phyloP scores from a whole-genome alignment of 345 rosid species.

The Pistacia vera region DNA sequence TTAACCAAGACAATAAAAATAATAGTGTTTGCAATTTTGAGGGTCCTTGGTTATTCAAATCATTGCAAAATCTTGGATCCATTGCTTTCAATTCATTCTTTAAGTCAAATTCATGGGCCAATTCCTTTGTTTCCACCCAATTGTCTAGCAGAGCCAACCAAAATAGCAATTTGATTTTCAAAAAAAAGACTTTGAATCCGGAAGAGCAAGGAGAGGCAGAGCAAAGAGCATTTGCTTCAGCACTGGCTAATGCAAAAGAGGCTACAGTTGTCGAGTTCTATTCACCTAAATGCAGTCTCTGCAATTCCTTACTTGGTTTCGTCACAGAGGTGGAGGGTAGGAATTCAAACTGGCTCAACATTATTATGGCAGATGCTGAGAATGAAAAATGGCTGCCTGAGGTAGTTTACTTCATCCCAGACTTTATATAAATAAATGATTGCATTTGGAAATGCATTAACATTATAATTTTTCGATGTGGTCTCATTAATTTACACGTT shows the following conservation, averaged over 20 bases:
- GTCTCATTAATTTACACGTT: neutral
- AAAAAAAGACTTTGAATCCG: slow-evolving; percentile 41
- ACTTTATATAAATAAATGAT: neutral
- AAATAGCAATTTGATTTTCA: slow-evolving; percentile 28
- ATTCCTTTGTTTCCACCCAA: slow-evolving; percentile 30
- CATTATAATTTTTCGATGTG: neutral
- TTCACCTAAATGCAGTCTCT: slow-evolving; percentile 87
- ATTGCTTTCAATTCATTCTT: slow-evolving; percentile 55
- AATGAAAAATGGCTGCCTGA: slow-evolving; percentile 94
- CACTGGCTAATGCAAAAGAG: slow-evolving; percentile 75
- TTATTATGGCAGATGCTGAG: slow-evolving; percentile 95
- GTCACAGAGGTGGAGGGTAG: slow-evolving; percentile 70
- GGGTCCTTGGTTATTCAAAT: slow-evolving; percentile 76
- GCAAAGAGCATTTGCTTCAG: slow-evolving; percentile 81
- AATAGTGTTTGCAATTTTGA: slow-evolving; percentile 52
- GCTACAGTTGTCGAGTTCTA: slow-evolving; percentile 86
- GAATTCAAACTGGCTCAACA: slow-evolving; percentile 74
- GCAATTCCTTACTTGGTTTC: slow-evolving; percentile 71
- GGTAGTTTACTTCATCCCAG: slow-evolving; percentile 38
- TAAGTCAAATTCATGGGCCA: slow-evolving; percentile 31
- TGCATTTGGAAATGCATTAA: neutral
- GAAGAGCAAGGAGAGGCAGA: slow-evolving; percentile 89
- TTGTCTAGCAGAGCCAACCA: slow-evolving; percentile 20
- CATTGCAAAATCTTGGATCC: slow-evolving; percentile 65
- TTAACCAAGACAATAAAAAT: slow-evolving; percentile 33